phyloP scores from a whole-genome alignment of 495 filamentous ascomycete genomes.

The Aspergillus cavernicola region DNA sequence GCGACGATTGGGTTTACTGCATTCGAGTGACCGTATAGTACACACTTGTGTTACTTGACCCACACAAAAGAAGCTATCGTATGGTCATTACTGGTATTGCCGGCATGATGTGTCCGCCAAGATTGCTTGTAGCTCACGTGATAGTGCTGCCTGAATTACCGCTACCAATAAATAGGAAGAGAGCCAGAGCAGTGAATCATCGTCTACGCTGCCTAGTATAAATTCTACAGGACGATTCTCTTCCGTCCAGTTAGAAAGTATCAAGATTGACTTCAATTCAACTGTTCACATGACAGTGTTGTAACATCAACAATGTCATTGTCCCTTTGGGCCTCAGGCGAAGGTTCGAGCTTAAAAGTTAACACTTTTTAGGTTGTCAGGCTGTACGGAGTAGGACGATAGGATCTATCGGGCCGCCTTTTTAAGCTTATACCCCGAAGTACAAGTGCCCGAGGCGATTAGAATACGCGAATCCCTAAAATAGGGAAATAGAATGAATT shows the following conservation, averaged over 20 bases:
- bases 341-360: too few species aligned
- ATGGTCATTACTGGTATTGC: neutral
- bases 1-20: too few species aligned
- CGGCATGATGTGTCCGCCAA: neutral
- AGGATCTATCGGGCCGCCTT: too few species aligned
- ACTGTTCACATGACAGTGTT: neutral
- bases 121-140: neutral
- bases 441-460: too few species aligned
- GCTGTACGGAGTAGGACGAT: too few species aligned
- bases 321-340: too few species aligned
- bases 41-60: neutral
- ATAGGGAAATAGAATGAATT: too few species aligned
- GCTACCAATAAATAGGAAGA: neutral
- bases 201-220: neutral
- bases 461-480: too few species aligned
- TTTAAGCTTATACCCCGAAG: too few species aligned
- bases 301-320: neutral
- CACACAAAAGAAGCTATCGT: neutral
- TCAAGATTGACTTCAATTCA: neutral
- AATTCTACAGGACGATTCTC: neutral
- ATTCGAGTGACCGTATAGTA: slow-evolving; percentile 2
- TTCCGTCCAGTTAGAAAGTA: neutral
- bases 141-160: neutral
- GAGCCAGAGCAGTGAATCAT: neutral
- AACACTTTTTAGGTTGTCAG: too few species aligned